A percentile compares a stretch with the other conserved stretches of the same genome.
These are phyloP conservation scores for Irpex rosettiformis DNA, from an alignment of 1,284 basidiomycete genomes.

Conservation along the genomic window DNA sequence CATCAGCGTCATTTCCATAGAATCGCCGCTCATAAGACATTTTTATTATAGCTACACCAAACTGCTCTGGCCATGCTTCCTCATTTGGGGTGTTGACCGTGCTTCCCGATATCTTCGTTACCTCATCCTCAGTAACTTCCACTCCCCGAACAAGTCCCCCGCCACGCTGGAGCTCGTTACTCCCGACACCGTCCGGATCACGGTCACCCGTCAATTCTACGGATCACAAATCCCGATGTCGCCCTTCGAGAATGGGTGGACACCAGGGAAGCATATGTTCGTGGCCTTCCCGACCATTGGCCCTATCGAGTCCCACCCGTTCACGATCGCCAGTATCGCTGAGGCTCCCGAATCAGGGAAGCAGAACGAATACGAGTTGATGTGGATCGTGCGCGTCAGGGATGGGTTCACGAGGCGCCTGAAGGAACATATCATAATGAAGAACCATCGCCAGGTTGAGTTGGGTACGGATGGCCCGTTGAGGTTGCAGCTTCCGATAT, in stretches of 20 bases:
- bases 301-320: conserved; percentile 11
- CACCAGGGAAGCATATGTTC: conserved; percentile 13
- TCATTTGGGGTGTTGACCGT: conserved; percentile 12
- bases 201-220: conserved; percentile 22
- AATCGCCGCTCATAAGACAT: not conserved
- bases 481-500: conserved; percentile 29
- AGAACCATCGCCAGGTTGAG: conserved; percentile 4
- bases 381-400: conserved; percentile 40
- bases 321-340: conserved; percentile 6
- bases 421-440: conserved; percentile 13
- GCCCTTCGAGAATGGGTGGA: conserved; percentile 2
- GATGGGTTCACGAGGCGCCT: conserved; percentile 20
- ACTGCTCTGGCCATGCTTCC: conserved; percentile 10
- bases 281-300: conserved; percentile 12
- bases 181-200: conserved; percentile 33
- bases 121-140: conserved; percentile 9
- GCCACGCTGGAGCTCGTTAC: conserved; percentile 7
- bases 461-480: conserved; percentile 18
- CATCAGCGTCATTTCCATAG: too few relatives aligned
- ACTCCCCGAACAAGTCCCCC: conserved; percentile 18
- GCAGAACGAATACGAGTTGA: conserved; percentile 30
- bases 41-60: conserved; percentile 6
- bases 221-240: not conserved
- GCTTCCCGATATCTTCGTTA: conserved; percentile 10
- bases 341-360: conserved; percentile 29